Conservation (phyloP, 2,329 filamentous ascomycete species). For the Lecanicillium sp. region DNA sequence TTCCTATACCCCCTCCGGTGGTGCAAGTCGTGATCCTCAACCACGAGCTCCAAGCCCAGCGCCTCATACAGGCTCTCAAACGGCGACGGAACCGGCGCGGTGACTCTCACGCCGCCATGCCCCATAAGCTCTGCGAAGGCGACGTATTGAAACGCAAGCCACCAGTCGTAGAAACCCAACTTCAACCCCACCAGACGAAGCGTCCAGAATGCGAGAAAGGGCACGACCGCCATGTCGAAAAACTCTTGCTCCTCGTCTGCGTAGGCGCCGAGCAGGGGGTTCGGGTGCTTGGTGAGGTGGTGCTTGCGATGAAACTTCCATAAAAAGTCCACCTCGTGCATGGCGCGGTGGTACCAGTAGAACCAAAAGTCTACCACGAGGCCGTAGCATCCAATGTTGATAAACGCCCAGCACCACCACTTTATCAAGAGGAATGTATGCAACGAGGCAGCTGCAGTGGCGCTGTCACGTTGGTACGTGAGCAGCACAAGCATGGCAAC, state of each 20-base stretch:
- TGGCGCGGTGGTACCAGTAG: constrained; percentile 32
- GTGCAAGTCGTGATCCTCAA: constrained; percentile 25
- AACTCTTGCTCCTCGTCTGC: constrained; percentile 32
- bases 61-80: constrained; percentile 23
- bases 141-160: constrained; percentile 33
- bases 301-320: constrained; percentile 36
- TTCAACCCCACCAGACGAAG: constrained; percentile 24
- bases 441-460: too few relatives aligned
- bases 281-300: constrained; percentile 34
- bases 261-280: constrained; percentile 30
- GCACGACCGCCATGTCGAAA: constrained; percentile 30
- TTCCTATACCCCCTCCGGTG: constrained; percentile 23
- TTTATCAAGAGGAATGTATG: constrained; percentile 10
- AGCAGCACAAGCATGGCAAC: constrained; percentile 23
- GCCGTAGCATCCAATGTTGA: constrained; percentile 29
- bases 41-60: constrained; percentile 24
- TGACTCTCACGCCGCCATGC: constrained; percentile 28
- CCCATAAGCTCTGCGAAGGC: constrained; percentile 28
- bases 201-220: constrained; percentile 26
- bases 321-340: constrained; percentile 28
- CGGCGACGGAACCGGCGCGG: constrained; percentile 21
- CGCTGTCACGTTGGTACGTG: constrained; percentile 19
- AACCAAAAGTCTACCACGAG: constrained; percentile 29
- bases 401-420: constrained; percentile 16
- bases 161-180: constrained; percentile 37